Evolutionary conservation across 345 rosid species (phyloP).

Genomic region (Sisymbrium altissimum): DNA sequence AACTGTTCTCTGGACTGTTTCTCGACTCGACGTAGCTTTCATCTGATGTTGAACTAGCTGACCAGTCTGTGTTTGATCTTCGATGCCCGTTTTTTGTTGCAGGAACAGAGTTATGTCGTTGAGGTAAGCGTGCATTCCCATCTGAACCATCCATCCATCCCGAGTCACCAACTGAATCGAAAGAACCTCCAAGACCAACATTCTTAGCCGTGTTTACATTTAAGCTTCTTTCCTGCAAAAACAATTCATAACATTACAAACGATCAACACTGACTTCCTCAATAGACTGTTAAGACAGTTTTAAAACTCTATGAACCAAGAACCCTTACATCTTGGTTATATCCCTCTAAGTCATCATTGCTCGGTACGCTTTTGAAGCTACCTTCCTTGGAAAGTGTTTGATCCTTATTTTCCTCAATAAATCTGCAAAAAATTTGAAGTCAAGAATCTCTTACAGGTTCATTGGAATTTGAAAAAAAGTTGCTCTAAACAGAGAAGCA

Average conservation of each 20-base stretch:
- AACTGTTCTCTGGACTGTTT: constrained; percentile 52
- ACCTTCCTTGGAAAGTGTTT: constrained; percentile 37
- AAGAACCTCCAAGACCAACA: constrained; percentile 36
- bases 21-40: constrained; percentile 64
- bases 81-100: constrained; percentile 39
- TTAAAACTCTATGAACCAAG: constrained; percentile 36
- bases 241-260: not conserved
- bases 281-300: not conserved
- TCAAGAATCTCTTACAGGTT: constrained; percentile 18
- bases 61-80: constrained; percentile 93
- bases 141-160: constrained; percentile 35
- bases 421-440: constrained; percentile 35
- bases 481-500: not conserved
- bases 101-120: constrained; percentile 52
- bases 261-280: not conserved
- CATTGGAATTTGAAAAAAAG: not conserved
- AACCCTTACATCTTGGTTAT: constrained; percentile 40
- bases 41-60: constrained; percentile 79
- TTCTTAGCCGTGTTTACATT: constrained; percentile 24
- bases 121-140: constrained; percentile 27
- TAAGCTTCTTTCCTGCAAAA: constrained; percentile 48
- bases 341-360: constrained; percentile 43
- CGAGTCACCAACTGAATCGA: constrained; percentile 43
- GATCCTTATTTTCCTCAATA: constrained; percentile 48
- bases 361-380: constrained; percentile 52